Evolutionary conservation across 179 eudicot genomes (phyloP), one percentile per base, ranked within the genome.

Genomic region (Heliamphora pulchella): DNA sequence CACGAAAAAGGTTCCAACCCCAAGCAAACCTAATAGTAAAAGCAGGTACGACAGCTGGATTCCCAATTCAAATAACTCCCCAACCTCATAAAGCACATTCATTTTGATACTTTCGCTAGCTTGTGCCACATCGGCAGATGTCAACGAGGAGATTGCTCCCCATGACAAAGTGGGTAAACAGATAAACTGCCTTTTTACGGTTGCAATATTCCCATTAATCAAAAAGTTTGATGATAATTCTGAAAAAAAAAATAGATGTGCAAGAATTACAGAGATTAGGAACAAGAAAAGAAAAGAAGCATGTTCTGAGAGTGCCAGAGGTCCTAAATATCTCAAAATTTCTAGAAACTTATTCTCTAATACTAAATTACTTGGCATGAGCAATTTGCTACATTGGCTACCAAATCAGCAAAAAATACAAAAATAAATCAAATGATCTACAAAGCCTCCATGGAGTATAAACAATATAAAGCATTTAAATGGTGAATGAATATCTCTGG

Each of bases 31-130:
- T 61, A 95, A 80, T 67, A 95, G 84, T 79, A 93, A 83, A 89
- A 95, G 95, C 80, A 95, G 82, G 83, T 95, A 95, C 22, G 97
- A 93, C 65, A 93, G 87, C 84, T 95, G 98, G 82, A 95, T 95
- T 59, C 98, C 98, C 83, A 95, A 83, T 86, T 95, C 98, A 86
- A 95, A 95, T 78, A 93, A 71, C 86, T 91, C 98, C n/a, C 92
- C 97, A 73, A 90, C 84, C 80, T 93, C 98, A 78, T 93, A 95
- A 65, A 95, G 86, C n/a, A 83, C 86, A 82, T 91, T 82, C 59
- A 86, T 48, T 82, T 85, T 86, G 57, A 86, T n/a, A 57, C 82
- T 82, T 71, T 86, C 92, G 80, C 87, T 87, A 65, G 97, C 87
- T 81, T 82, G 89, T 69, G 86, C 95, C 66, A 75, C 86, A 87